These are phyloP conservation scores for Ilex aquifolium DNA, from an alignment of 257 asterid species.

Conservation along the genomic window DNA sequence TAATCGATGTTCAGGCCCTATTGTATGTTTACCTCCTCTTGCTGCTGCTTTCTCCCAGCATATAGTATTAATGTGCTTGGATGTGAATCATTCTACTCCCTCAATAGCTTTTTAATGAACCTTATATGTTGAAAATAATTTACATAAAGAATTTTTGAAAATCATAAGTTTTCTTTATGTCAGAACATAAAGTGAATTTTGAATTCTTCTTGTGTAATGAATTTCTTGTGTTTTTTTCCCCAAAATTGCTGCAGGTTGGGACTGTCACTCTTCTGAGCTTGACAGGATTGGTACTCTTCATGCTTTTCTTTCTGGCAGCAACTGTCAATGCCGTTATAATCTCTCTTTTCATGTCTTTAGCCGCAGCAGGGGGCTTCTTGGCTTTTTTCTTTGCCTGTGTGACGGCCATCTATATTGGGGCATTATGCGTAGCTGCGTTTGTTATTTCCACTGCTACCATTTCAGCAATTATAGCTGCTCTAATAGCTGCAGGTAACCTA, in stretches of 20 bases:
- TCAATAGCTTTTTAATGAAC: not conserved
- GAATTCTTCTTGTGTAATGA: not conserved
- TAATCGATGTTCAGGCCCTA: too few species aligned
- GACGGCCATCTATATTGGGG: conserved; percentile 64
- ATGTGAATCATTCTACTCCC: too few species aligned
- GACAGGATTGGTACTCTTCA: conserved; percentile 59
- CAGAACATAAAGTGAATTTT: not conserved
- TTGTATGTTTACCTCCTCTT: too few species aligned
- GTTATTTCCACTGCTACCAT: conserved; percentile 53
- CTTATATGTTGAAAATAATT: not conserved
- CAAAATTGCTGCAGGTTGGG: conserved; percentile 54
- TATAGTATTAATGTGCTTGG: too few species aligned
- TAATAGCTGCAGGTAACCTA: conserved; percentile 57
- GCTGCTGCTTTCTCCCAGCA: too few species aligned
- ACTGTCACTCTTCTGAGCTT: conserved; percentile 46
- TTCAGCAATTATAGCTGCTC: conserved; percentile 46
- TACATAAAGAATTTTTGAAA: not conserved
- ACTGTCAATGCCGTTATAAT: conserved; percentile 69
- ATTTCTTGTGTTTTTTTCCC: not conserved
- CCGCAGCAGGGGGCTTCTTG: conserved; percentile 86
- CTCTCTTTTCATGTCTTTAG: conserved; percentile 71
- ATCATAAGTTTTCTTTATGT: not conserved
- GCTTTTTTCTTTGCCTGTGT: conserved; percentile 68
- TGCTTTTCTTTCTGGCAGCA: conserved; percentile 66
- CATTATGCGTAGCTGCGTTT: conserved; percentile 46